These are phyloP conservation scores for Neoscytalidium dimidiatum DNA, from an alignment of 2,329 filamentous ascomycete species.

Conservation along the genomic window DNA sequence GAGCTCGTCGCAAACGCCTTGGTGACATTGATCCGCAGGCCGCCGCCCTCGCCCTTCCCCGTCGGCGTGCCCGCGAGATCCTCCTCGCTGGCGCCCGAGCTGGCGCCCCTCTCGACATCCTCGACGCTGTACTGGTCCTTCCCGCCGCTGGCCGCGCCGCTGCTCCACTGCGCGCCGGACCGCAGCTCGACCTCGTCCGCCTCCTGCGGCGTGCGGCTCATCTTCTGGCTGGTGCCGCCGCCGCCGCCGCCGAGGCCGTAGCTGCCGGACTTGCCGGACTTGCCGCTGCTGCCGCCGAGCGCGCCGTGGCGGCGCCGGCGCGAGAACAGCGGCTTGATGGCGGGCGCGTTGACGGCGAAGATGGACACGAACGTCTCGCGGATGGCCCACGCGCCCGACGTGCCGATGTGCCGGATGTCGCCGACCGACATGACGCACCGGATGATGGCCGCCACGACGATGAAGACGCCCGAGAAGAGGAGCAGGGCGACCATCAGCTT, in stretches of 20 bases:
- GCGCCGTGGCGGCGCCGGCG: neutral
- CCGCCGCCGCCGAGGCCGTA: neutral
- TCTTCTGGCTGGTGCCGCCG: neutral
- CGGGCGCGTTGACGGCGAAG: slow-evolving; percentile 45
- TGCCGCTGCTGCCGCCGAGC: neutral
- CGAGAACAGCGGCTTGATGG: slow-evolving; percentile 44
- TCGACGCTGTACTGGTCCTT: neutral
- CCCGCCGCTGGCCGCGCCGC: too few species aligned
- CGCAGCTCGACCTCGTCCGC: neutral
- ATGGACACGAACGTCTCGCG: slow-evolving; percentile 50
- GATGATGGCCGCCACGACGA: slow-evolving; percentile 45
- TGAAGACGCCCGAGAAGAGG: slow-evolving; percentile 48
- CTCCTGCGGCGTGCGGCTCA: neutral
- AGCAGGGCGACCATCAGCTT: slow-evolving; percentile 44
- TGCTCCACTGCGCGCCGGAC: neutral
- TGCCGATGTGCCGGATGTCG: slow-evolving; percentile 38
- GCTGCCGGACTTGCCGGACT: neutral
- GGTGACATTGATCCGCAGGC: neutral
- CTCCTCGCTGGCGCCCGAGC: neutral
- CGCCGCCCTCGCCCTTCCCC: neutral
- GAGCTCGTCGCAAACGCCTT: neutral
- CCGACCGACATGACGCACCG: slow-evolving; percentile 43
- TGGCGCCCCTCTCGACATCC: neutral
- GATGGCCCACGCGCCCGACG: slow-evolving; percentile 46
- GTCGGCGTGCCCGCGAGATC: too few species aligned